phyloP scores from a whole-genome alignment of 352 stramenopile species.

The Pseudoperonospora humuli region DNA sequence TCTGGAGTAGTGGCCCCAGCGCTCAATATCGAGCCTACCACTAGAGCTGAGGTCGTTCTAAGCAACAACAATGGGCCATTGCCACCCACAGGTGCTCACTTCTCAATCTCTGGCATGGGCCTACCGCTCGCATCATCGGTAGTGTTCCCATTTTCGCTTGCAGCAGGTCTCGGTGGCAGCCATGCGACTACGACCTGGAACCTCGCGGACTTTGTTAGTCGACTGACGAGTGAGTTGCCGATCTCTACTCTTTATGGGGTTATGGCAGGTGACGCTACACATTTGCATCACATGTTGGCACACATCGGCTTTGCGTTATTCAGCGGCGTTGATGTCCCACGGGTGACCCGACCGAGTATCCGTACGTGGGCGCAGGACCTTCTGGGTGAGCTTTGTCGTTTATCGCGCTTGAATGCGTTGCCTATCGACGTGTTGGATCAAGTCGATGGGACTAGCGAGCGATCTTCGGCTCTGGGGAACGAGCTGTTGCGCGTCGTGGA shows the following conservation, averaged over 20 bases:
- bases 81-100: conserved; percentile 9
- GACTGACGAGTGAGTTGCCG: conserved; percentile 36
- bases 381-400: conserved; percentile 33
- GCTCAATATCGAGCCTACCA: neutral
- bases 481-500: conserved; percentile 43
- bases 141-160: conserved; percentile 46
- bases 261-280: conserved; percentile 34
- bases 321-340: conserved; percentile 52
- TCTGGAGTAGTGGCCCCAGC: neutral
- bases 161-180: conserved; percentile 28
- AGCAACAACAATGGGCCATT: conserved; percentile 1
- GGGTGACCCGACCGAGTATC: conserved; percentile 44
- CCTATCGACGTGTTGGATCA: conserved; percentile 28
- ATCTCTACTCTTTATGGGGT: conserved; percentile 47
- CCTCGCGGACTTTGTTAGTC: conserved; percentile 44
- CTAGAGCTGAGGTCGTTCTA: neutral
- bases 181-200: conserved; percentile 49
- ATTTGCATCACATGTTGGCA: conserved; percentile 47
- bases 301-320: conserved; percentile 52
- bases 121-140: conserved; percentile 39
- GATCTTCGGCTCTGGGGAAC: conserved; percentile 26
- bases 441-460: conserved; percentile 15
- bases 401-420: conserved; percentile 32
- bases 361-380: conserved; percentile 48
- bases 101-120: conserved; percentile 31